Base-by-base conservation (phyloP, 2,329 filamentous ascomycete genomes). In the Penicillium janthinellum region DNA sequence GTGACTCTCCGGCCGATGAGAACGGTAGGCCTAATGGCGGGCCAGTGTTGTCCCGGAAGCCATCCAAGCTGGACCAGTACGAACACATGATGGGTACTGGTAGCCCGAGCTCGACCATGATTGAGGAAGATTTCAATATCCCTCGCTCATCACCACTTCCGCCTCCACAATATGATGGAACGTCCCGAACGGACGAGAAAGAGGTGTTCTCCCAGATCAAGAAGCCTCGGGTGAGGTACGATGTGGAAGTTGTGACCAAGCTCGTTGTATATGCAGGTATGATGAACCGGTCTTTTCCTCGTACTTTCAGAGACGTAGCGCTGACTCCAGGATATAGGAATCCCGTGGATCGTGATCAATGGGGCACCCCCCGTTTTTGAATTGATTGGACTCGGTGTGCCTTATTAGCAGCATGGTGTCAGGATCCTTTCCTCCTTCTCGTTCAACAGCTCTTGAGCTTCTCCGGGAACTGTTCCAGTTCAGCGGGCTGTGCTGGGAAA, bases 221-320 rank as follows among this genome's bases (percentile, higher is more conserved):
- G 64, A 91, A 90, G 77, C 92, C 95, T 51, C 87, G 95, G 66
- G 93, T 97, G 60, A 84, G 93, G 68, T 99, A 98, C 72, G 95
- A 99, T 77, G 94, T 98, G n/a, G 95, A 99, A 77, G 94, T 99
- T 41, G 90, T 99, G 39, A 98, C 95, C 5, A 98, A 97, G 78
- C 78, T 99, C 61, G 90, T 99, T 69, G 92, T 99, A 25, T 99
- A 99, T 79, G 85, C 90, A 60, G 95, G 94, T 92, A 79, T 76
- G 49, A 52, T 6, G n/a, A 50, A 25, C 10, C 87, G 51, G 5
- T 10, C n/a, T 51, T 17, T 57, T 14, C 17, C 51, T 28, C 38
- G 42, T 50, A 57, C 56, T 54, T 49, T 44, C 8, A 5, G 56
- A 48, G 14, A 48, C 12, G 5, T 20, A 60, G 41, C 25, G 17